Percentiles rank a stretch among this genome's conserved stretches.
These are phyloP conservation scores for Colletotrichum melonis DNA, from an alignment of 2,329 filamentous ascomycete genomes.

Conservation along the genomic window DNA sequence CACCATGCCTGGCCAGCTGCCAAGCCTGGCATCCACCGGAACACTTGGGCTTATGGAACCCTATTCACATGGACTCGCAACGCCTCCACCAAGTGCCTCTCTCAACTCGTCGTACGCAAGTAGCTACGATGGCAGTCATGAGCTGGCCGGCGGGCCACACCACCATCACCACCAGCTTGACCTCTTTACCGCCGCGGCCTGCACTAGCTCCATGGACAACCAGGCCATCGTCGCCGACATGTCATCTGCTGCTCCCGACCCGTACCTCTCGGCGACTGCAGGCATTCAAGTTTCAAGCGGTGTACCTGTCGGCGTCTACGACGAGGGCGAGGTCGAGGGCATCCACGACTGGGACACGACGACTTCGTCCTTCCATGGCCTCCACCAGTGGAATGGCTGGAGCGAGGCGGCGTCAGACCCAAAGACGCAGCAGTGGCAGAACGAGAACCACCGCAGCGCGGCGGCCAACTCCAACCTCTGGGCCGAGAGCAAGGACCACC, in stretches of 20 bases:
- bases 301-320: constrained; percentile 34
- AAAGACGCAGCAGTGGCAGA: constrained; percentile 34
- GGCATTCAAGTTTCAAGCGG: constrained; percentile 36
- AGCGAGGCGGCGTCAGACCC: constrained; percentile 29
- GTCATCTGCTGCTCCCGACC: constrained; percentile 29
- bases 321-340: constrained; percentile 32
- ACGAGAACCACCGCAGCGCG: constrained; percentile 35
- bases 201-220: constrained; percentile 35
- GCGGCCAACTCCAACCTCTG: constrained; percentile 43
- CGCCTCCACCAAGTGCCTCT: constrained; percentile 66
- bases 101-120: constrained; percentile 59
- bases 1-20: constrained; percentile 45
- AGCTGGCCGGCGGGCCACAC: constrained; percentile 32
- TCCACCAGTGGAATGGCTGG: constrained; percentile 37
- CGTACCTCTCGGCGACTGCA: constrained; percentile 35
- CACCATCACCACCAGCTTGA: constrained; percentile 37
- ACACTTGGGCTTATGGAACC: constrained; percentile 58
- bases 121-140: constrained; percentile 53
- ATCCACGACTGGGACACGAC: constrained; percentile 33
- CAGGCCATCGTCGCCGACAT: constrained; percentile 37
- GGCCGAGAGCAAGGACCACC: constrained; percentile 41
- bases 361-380: constrained; percentile 29
- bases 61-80: constrained; percentile 65
- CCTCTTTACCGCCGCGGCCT: constrained; percentile 29
- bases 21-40: constrained; percentile 47